Evolutionary conservation across 2,329 filamentous ascomycete species (phyloP).

Genomic region (Colletotrichum sp.): DNA sequence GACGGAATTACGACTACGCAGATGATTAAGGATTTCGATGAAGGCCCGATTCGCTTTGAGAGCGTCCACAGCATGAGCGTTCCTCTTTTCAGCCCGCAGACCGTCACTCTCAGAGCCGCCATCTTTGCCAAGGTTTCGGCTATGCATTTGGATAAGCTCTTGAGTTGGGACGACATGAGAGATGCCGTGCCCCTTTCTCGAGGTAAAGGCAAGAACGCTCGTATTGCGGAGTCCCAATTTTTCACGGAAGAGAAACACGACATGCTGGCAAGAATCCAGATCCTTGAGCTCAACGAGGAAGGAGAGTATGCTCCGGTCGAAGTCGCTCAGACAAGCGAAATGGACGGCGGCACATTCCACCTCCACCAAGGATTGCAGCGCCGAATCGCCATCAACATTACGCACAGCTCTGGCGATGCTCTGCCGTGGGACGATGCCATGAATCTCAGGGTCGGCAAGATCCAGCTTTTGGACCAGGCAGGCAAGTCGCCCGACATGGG

Average conservation of each 20-base stretch:
- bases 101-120: constrained; percentile 80
- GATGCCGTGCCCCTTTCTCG: constrained; percentile 70
- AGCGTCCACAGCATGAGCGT: constrained; percentile 99
- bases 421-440: constrained; percentile 88
- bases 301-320: constrained; percentile 93
- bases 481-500: constrained; percentile 85
- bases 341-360: constrained; percentile 91
- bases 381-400: constrained; percentile 85
- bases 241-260: constrained; percentile 94
- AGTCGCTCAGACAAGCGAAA: constrained; percentile 81
- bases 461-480: constrained; percentile 82
- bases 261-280: constrained; percentile 83
- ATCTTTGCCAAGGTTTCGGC: constrained; percentile 90
- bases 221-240: constrained; percentile 91
- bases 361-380: constrained; percentile 94
- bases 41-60: constrained; percentile 90
- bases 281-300: constrained; percentile 89
- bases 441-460: constrained; percentile 76
- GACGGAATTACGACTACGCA: constrained; percentile 94
- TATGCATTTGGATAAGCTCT: constrained; percentile 95
- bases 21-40: constrained; percentile 92
- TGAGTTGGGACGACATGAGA: constrained; percentile 99
- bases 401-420: constrained; percentile 86
- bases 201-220: constrained; percentile 55
- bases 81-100: constrained; percentile 75